phyloP scores from a whole-genome alignment of 2,329 filamentous ascomycete species.

The Talaromyces sp. region DNA sequence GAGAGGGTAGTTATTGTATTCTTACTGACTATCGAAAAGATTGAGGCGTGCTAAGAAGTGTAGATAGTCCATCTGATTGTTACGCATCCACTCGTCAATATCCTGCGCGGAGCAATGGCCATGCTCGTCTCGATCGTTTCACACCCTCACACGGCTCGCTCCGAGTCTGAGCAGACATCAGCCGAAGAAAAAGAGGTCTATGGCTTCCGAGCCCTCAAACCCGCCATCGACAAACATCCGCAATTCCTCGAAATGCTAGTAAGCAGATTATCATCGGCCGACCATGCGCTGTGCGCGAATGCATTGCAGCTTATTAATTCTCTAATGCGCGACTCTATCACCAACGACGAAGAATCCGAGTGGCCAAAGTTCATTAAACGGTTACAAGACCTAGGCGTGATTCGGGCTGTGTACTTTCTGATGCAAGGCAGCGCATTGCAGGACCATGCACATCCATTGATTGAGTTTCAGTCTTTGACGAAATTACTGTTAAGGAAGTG shows the following conservation, averaged over 20 bases:
- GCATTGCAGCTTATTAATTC: conserved; percentile 94
- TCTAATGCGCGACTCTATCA: conserved; percentile 85
- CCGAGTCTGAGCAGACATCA: conserved; percentile 12
- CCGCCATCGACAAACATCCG: conserved; percentile 83
- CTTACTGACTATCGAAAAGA: neutral
- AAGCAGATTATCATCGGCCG: conserved; percentile 83
- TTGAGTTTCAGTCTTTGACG: conserved; percentile 90
- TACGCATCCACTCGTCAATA: conserved; percentile 93
- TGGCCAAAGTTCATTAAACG: conserved; percentile 96
- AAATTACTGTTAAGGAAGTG: conserved; percentile 85
- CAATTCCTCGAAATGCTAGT: conserved; percentile 95
- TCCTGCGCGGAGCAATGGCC: conserved; percentile 92
- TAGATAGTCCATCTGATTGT: conserved; percentile 88
- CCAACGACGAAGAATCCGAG: conserved; percentile 71
- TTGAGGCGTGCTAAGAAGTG: neutral
- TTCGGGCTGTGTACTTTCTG: conserved; percentile 83
- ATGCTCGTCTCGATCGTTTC: conserved; percentile 91
- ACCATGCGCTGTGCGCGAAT: conserved; percentile 93
- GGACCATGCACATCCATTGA: conserved; percentile 80
- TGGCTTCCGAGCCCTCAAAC: conserved; percentile 88
- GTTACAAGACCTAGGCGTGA: conserved; percentile 87
- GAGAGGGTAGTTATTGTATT: conserved; percentile 51
- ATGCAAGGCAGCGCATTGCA: conserved; percentile 94
- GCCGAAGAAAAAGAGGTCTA: conserved; percentile 56
- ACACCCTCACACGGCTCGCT: conserved; percentile 64